Conservation (phyloP, 129 eudicot species). For the Cynara cardunculus region DNA sequence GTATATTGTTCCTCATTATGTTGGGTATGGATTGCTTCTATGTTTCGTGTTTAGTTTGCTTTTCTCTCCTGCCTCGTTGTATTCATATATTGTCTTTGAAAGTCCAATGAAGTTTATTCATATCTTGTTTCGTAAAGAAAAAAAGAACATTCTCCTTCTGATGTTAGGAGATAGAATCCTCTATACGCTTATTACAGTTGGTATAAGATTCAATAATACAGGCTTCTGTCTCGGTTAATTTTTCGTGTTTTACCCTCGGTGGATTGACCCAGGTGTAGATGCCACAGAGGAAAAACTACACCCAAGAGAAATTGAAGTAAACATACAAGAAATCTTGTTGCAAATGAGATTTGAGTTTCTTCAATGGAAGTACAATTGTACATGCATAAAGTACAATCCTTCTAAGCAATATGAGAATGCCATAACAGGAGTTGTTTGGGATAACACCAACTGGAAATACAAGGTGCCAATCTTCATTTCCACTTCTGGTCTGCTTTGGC, state of each 20-base stretch:
- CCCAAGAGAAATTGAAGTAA: neutral
- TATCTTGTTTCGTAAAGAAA: neutral
- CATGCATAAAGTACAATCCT: neutral
- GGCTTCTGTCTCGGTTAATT: neutral
- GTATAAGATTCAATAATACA: neutral
- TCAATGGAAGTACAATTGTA: neutral
- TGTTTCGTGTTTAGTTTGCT: neutral
- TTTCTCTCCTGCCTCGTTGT: too few relatives aligned
- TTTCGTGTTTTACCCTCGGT: neutral
- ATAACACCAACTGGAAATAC: neutral
- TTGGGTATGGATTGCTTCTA: neutral
- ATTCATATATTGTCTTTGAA: neutral
- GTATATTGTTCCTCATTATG: neutral
- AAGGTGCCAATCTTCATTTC: conserved; percentile 4
- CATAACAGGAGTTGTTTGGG: neutral
- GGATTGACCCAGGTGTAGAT: neutral
- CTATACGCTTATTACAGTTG: neutral
- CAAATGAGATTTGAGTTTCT: neutral
- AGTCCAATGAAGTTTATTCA: neutral
- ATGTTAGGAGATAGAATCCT: neutral
- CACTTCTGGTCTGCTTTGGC: neutral
- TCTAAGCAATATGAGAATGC: neutral
- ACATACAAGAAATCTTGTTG: neutral
- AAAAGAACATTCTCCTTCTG: neutral
- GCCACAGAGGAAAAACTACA: neutral